These are phyloP conservation scores for Tulasnella sp. DNA, from an alignment of 768 basidiomycete species.

Conservation along the genomic window DNA sequence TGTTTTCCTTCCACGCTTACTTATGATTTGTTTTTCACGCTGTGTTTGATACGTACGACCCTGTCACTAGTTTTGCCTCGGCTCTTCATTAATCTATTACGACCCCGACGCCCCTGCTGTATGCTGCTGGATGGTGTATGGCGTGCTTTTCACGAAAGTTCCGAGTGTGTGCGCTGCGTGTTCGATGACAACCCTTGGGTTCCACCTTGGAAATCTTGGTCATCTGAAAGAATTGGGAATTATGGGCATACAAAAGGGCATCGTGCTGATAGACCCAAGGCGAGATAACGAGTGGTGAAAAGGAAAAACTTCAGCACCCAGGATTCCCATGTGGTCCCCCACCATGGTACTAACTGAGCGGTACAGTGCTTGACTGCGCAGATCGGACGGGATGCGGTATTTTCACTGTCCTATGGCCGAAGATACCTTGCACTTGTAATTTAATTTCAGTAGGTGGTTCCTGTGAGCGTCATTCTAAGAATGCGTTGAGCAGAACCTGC, in stretches of 20 bases:
- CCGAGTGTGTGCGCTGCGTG: neutral
- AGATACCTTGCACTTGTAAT: neutral
- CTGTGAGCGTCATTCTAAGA: no score
- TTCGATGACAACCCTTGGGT: no score
- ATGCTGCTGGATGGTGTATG: neutral
- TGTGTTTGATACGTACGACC: neutral
- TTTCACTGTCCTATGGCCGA: neutral
- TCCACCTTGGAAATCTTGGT: no score
- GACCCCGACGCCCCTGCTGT: neutral
- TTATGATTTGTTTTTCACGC: neutral
- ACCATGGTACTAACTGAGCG: neutral
- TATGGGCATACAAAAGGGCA: no score
- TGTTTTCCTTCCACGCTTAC: neutral
- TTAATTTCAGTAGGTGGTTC: no score
- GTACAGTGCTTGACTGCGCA: neutral
- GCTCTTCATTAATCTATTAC: neutral
- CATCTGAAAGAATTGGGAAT: no score
- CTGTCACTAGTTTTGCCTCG: neutral
- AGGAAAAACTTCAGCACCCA: neutral
- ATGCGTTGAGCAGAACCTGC: no score
- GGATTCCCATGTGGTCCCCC: neutral
- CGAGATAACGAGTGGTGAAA: no score
- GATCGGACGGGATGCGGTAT: neutral
- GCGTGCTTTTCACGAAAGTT: neutral
- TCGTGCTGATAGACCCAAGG: no score